Base-by-base conservation (phyloP, 352 stramenopile genomes). In the Phytophthora capsici region DNA sequence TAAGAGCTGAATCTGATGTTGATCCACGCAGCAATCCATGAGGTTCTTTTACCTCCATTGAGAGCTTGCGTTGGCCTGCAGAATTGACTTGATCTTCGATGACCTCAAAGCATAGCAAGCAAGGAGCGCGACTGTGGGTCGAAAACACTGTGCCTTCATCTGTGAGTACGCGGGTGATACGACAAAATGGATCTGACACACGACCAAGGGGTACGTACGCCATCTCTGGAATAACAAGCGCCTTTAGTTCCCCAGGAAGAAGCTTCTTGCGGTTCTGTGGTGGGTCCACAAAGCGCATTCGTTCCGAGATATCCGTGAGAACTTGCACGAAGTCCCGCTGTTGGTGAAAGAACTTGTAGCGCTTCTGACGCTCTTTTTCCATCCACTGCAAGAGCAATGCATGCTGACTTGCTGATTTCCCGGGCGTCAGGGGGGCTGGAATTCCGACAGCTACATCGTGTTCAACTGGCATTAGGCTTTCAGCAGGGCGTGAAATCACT, bases 71-170 rank as follows among this genome's bases (percentile, higher is more conserved):
- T 13, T 90, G 77, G 2, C 76, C 77, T 9, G 72, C 75, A 41
- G 73, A 80, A 48, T 91, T 91, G 3, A 86, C 75, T 55, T 85
- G 73, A n/a, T 93, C 84, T 61, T 91, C 71, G 32, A 93, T 85
- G 28, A 91, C 85, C 53, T 93, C 85, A 45, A 93, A 93, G 56
- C 81, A 92, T 13, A 94, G 52, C 57, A 94, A 55, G 38, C 83
- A 91, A 4, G 85, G 85, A 0, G 85, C 83, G 22, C 85, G 76
- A 26, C 82, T 91, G 55, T 92, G 83, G 1, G 85, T 94, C n/a
- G 83, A 92, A 47, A 94, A 94, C 1, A 94, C 85, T 3, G 82
- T 92, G 6, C 85, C 83, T 84, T 94, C 85, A 13, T 91, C 71
- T 19, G 69, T 62, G 0, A 92, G 71, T 8, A 94, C 84, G 14